These are phyloP conservation scores for Dioscorea zingiberensis DNA, from an alignment of 106 monocot species.

Conservation along the genomic window DNA sequence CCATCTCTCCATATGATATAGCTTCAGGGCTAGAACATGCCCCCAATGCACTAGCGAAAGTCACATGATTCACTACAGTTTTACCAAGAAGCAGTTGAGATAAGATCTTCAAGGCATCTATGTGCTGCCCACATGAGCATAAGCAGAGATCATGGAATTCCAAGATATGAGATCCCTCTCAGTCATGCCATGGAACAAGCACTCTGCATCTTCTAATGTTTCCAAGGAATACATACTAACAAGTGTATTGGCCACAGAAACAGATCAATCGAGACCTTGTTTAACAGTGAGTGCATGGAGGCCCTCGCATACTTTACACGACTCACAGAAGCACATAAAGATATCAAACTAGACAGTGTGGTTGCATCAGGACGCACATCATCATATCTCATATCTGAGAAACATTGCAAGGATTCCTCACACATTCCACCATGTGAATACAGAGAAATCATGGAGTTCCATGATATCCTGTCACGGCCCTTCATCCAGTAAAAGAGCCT, in stretches of 20 bases:
- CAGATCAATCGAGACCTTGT: slow-evolving; percentile 29
- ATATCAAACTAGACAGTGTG: slow-evolving; percentile 68
- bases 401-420: slow-evolving; percentile 38
- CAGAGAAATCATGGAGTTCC: slow-evolving; percentile 81
- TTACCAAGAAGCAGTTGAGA: slow-evolving; percentile 25
- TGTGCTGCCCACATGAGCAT: slow-evolving; percentile 31
- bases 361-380: slow-evolving; percentile 48
- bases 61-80: slow-evolving; percentile 42
- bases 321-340: slow-evolving; percentile 34
- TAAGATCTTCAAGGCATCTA: slow-evolving; percentile 35
- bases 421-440: slow-evolving; percentile 47
- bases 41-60: slow-evolving; percentile 56
- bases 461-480: slow-evolving; percentile 57
- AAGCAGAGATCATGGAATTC: slow-evolving; percentile 73
- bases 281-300: slow-evolving; percentile 54
- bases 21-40: slow-evolving; percentile 51
- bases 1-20: slow-evolving; percentile 36
- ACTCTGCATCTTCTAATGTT: slow-evolving; percentile 37
- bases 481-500: slow-evolving; percentile 47
- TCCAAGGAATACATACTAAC: slow-evolving; percentile 65
- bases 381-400: slow-evolving; percentile 44
- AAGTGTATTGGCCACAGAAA: slow-evolving; percentile 60
- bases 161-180: slow-evolving; percentile 69
- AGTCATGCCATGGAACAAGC: slow-evolving; percentile 48
- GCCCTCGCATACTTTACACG: slow-evolving; percentile 43